Conservation (phyloP, 805 yeast species). For the Jamesozyma jinghongensis region DNA sequence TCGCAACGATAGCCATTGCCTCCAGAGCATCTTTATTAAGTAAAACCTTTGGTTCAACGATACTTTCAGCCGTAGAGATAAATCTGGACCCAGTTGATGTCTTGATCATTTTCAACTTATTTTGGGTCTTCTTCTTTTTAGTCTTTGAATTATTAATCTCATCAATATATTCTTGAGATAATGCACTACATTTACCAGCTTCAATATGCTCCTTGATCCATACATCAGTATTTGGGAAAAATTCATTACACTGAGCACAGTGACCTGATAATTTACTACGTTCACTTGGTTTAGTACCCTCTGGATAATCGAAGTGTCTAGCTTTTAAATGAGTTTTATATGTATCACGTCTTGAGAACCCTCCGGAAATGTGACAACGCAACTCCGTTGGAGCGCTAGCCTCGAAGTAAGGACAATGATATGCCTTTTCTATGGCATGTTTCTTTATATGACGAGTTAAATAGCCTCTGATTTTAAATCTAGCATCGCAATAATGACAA, state of each 20-base stretch:
- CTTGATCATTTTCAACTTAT: slow-evolving; percentile 25
- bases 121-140: slow-evolving; percentile 16
- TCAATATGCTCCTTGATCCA: slow-evolving; percentile 87
- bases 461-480: slow-evolving; percentile 77
- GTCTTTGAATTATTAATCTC: slow-evolving; percentile 21
- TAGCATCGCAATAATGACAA: slow-evolving; percentile 73
- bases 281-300: slow-evolving; percentile 64
- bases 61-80: slow-evolving; percentile 29
- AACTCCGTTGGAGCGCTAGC: slow-evolving; percentile 21
- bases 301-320: slow-evolving; percentile 79
- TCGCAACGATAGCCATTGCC: slow-evolving; percentile 29
- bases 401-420: slow-evolving; percentile 39
- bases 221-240: slow-evolving; percentile 48
- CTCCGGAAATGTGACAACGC: slow-evolving; percentile 44
- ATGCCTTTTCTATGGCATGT: slow-evolving; percentile 78
- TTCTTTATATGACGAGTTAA: slow-evolving; percentile 86
- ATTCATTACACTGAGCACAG: slow-evolving; percentile 71
- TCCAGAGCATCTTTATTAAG: slow-evolving; percentile 29
- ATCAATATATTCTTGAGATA: slow-evolving; percentile 31
- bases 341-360: slow-evolving; percentile 86
- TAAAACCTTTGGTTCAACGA: slow-evolving; percentile 28
- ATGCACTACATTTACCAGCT: slow-evolving; percentile 53
- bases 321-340: slow-evolving; percentile 87
- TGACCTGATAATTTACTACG: slow-evolving; percentile 61
- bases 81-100: slow-evolving; percentile 29